These are phyloP conservation scores for Flaveria sonorensis DNA, from an alignment of 129 eudicot genomes.

Conservation along the genomic window DNA sequence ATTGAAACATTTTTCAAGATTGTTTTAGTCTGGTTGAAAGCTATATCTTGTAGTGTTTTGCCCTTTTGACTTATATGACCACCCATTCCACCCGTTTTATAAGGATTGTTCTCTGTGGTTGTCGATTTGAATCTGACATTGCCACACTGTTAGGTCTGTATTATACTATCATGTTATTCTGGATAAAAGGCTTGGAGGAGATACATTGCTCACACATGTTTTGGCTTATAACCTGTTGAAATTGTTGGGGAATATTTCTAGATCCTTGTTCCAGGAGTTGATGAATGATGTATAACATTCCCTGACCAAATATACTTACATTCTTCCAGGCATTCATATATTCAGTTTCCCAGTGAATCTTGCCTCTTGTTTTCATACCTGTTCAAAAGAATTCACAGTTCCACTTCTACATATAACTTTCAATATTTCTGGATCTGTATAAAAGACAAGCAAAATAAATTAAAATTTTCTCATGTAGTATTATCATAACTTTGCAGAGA, in stretches of 20 bases:
- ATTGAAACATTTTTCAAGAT: neutral
- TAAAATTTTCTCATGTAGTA: constrained; percentile 15
- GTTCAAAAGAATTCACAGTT: neutral
- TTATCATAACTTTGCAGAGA: constrained; percentile 52
- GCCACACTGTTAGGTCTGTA: neutral
- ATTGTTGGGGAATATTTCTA: neutral
- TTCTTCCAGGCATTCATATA: neutral
- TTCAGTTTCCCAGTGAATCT: neutral
- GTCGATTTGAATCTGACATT: neutral
- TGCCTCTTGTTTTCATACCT: neutral
- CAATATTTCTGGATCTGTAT: neutral
- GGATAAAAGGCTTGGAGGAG: neutral
- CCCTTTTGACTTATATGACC: neutral
- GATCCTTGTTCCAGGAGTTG: neutral
- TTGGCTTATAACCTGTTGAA: neutral
- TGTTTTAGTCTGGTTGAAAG: neutral
- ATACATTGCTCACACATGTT: neutral
- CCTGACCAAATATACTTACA: neutral
- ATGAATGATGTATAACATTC: neutral
- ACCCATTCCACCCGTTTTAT: neutral
- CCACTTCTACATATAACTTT: neutral
- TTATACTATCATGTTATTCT: neutral
- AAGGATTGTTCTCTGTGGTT: neutral
- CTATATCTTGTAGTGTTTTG: neutral
- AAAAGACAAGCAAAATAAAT: neutral